phyloP scores from a whole-genome alignment of 768 basidiomycete genomes.

The Lentinula edodes region DNA sequence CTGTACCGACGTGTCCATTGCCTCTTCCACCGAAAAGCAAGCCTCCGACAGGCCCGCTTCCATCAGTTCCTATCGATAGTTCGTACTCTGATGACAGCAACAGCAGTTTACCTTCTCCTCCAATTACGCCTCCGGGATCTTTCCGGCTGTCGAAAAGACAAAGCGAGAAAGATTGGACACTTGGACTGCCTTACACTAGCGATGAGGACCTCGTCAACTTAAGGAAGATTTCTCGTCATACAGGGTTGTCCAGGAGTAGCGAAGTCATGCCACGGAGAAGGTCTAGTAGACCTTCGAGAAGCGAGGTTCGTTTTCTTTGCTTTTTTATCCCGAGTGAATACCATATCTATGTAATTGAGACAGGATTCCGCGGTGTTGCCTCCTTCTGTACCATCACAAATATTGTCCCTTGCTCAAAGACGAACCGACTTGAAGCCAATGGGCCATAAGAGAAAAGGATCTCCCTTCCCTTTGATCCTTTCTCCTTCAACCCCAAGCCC shows the following conservation, averaged over 20 bases:
- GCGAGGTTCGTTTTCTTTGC: background rate
- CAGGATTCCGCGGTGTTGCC: background rate
- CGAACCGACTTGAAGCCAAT: constrained; percentile 1
- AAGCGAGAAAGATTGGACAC: background rate
- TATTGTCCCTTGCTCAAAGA: background rate
- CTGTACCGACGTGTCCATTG: background rate
- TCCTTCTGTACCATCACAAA: background rate
- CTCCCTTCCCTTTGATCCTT: constrained; percentile 1
- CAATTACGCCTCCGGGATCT: background rate
- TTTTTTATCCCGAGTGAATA: background rate
- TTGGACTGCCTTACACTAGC: background rate
- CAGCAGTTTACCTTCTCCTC: constrained; percentile 2
- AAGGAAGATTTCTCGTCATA: background rate
- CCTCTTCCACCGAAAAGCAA: background rate
- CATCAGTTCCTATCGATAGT: background rate
- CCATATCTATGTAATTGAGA: background rate
- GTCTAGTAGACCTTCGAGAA: background rate
- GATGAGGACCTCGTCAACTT: background rate
- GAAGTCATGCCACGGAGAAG: background rate
- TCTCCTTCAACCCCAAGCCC: background rate
- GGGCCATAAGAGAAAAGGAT: constrained; percentile 4
- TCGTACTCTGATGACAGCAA: background rate
- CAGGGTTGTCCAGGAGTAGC: background rate
- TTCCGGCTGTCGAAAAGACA: background rate
- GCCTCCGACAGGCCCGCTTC: constrained; percentile 1